Evolutionary conservation across 2,329 filamentous ascomycete genomes (phyloP).

Genomic region (Talaromyces sp.): DNA sequence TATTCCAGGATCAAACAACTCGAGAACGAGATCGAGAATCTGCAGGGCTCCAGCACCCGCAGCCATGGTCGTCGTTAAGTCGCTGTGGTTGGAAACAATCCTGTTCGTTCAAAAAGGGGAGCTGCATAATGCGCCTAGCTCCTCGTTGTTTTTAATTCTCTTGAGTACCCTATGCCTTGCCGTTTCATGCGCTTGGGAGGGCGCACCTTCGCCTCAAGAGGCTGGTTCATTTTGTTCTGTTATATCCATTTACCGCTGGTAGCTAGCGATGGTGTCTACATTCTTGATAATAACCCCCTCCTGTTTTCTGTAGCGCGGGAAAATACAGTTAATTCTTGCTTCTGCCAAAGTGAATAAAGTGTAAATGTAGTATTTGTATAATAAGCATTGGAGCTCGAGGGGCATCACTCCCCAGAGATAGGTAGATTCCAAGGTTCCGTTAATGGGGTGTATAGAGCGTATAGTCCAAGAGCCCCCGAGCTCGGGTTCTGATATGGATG

Average conservation of each 20-base stretch:
- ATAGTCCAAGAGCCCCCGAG: too few relatives aligned
- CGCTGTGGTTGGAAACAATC: constrained; percentile 20
- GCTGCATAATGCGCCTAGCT: constrained; percentile 31
- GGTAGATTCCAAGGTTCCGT: too few relatives aligned
- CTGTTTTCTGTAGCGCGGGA: constrained; percentile 42
- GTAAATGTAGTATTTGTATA: neutral
- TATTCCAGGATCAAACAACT: constrained; percentile 51
- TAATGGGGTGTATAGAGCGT: too few relatives aligned
- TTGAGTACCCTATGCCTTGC: constrained; percentile 41
- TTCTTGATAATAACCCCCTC: constrained; percentile 47
- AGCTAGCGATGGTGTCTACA: constrained; percentile 46
- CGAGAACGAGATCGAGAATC: constrained; percentile 87
- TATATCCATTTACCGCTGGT: constrained; percentile 42
- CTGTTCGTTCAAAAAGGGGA: constrained; percentile 31
- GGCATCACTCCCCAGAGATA: too few relatives aligned
- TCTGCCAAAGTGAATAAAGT: neutral
- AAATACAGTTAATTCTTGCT: constrained; percentile 41
- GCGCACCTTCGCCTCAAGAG: constrained; percentile 31
- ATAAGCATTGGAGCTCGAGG: neutral
- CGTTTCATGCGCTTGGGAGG: constrained; percentile 33
- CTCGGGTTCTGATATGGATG: constrained; percentile 2
- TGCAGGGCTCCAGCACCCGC: constrained; percentile 88
- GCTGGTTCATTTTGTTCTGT: constrained; percentile 37
- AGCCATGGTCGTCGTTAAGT: constrained; percentile 87
- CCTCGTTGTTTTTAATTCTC: constrained; percentile 34